Conservation (phyloP, 352 stramenopile genomes). For the Pythium brassicae region DNA sequence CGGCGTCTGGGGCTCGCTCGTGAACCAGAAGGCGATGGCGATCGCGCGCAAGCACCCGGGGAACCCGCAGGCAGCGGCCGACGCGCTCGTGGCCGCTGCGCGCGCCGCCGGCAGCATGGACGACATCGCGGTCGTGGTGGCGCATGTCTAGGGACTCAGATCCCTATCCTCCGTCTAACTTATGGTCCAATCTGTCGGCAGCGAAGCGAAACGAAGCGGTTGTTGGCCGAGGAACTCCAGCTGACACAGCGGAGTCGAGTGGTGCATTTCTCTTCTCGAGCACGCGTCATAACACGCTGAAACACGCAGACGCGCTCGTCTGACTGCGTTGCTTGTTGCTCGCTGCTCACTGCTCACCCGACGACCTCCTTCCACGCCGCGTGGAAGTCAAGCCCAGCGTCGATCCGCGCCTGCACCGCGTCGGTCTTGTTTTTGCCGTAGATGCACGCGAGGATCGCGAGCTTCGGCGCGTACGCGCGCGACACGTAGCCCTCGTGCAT, state of each 20-base stretch:
- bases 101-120: slow-evolving; percentile 52
- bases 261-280: background rate
- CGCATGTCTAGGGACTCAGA: slow-evolving; percentile 34
- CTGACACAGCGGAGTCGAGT: too few relatives aligned
- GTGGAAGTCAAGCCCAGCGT: slow-evolving; percentile 36
- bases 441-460: slow-evolving; percentile 53
- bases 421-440: slow-evolving; percentile 35
- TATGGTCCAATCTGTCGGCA: background rate
- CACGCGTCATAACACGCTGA: background rate
- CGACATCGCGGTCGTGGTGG: slow-evolving; percentile 59
- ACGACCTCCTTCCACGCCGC: slow-evolving; percentile 27
- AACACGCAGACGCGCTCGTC: too few relatives aligned
- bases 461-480: slow-evolving; percentile 29
- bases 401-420: slow-evolving; percentile 31
- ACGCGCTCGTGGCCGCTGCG: slow-evolving; percentile 49
- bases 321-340: too few relatives aligned
- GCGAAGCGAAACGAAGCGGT: too few relatives aligned
- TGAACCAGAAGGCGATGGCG: slow-evolving; percentile 51
- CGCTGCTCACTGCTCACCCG: background rate
- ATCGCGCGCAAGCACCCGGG: slow-evolving; percentile 26
- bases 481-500: slow-evolving; percentile 45
- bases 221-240: too few relatives aligned
- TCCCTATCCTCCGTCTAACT: background rate
- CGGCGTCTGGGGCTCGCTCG: slow-evolving; percentile 67
- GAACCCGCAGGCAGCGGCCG: slow-evolving; percentile 35